Percentiles rank a stretch among this genome's conserved stretches.
phyloP scores from a whole-genome alignment of 345 rosid species.

The Atalantia buxifolia region DNA sequence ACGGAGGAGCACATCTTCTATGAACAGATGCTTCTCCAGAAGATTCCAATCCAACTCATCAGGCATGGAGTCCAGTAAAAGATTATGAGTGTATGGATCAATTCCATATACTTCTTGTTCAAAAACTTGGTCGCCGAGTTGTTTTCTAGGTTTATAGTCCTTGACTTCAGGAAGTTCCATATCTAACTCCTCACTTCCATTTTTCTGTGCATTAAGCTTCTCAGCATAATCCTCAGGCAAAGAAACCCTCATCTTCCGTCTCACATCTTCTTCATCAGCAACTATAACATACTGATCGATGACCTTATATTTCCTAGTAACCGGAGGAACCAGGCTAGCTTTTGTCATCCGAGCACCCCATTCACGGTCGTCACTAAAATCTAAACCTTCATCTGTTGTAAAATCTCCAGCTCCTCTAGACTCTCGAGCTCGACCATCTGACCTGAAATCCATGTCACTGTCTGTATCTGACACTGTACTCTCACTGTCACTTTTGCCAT shows the following conservation, averaged over 20 bases:
- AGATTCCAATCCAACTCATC: slow-evolving; percentile 79
- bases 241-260: slow-evolving; percentile 80
- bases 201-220: slow-evolving; percentile 86
- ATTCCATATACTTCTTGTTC: slow-evolving; percentile 99
- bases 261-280: slow-evolving; percentile 89
- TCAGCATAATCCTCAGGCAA: slow-evolving; percentile 95
- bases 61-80: slow-evolving; percentile 98
- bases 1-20: slow-evolving; percentile 84
- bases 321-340: slow-evolving; percentile 97
- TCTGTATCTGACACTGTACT: slow-evolving; percentile 84
- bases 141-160: slow-evolving; percentile 90
- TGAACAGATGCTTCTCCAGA: slow-evolving; percentile 70
- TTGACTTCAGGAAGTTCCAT: slow-evolving; percentile 99
- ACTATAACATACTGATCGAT: slow-evolving; percentile 77
- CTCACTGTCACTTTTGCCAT: slow-evolving; percentile 59
- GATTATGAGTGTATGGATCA: slow-evolving; percentile 97
- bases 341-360: slow-evolving; percentile 99
- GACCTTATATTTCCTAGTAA: slow-evolving; percentile 95
- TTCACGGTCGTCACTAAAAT: slow-evolving; percentile 86
- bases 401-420: slow-evolving; percentile 58
- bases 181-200: slow-evolving; percentile 88
- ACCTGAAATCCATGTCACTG: slow-evolving; percentile 72
- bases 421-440: slow-evolving; percentile 57
- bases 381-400: slow-evolving; percentile 54
- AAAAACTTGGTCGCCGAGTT: slow-evolving; percentile 82